Evolutionary conservation across 176 grass and related monocot species (phyloP), one percentile per base, ranked within the genome.

Genomic region (Zea luxurians): DNA sequence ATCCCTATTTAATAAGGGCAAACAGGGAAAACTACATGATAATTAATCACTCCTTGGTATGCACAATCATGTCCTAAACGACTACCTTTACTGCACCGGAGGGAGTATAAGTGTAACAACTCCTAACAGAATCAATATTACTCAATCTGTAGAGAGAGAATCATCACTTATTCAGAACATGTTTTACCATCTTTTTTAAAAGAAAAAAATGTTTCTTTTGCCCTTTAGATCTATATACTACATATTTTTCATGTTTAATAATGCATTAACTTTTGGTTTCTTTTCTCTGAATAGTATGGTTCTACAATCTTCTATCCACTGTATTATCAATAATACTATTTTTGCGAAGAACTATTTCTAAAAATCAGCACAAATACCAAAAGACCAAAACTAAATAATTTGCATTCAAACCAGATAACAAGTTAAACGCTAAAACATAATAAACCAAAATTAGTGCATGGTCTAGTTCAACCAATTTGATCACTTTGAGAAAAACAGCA

Each of bases 281-380:
- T 27, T 72, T 73, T 81, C 45, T 63, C 55, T 16, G 74, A 82
- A 4, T 13, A 74, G 38, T 41, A 55, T 55, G 62, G 18, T 64
- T 70, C 45, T 53, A 77, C 18, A 84, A 6, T 2, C 64, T 83
- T 43, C 69, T 42, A 5, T 42, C 41, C 4, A 6, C 6, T 42
- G 0, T 18, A 68, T 60, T 73, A 76, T 15, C 68, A 37, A 76
- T 18, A 53, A 17, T 65, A 9, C 27, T 40, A 34, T 67, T 68
- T 68, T 47, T 76, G 8, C 45, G 1, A 1, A 47, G 8, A 47
- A 47, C 45, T 68, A 76, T 47, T 76, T 36, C 6, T 27, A 48
- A 64, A 47, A 64, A 15, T 10, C 20, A 17, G 42, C 57, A 48
- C 11, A 62, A 45, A 61, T 34, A 6, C 54, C 41, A 34, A 71